Base-by-base conservation (phyloP, 2,329 filamentous ascomycete species). In the Botrytis byssoidea region DNA sequence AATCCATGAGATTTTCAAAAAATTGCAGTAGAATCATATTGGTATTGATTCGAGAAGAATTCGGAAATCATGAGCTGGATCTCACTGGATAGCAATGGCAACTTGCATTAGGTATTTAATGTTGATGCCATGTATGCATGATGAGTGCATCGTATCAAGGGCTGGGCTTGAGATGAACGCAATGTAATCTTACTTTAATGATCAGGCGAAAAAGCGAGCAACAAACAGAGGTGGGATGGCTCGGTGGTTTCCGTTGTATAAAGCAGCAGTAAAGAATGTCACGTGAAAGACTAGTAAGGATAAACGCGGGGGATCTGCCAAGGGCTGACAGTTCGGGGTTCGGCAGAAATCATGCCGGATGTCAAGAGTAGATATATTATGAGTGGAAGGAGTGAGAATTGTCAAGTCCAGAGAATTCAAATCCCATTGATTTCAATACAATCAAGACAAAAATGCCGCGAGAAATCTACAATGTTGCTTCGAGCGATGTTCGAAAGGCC, bases 401-500 rank as follows among this genome's bases (percentile, higher is more conserved):
- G n/a, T 67, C 22, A 20, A 51, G 8, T 57, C 6, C 55, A 25
- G 5, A 22, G 22, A 42, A 6, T 20, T 14, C 35, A 69, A 57
- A 42, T 22, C 66, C 14, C n/a, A 57, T 25, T 14, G 22, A 42
- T 0, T 63, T 16, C 29, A 57, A 59, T 37, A 7, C 7, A 51
- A 64, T 37, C 25, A 1, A 37, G 18, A 40, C 42, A 1, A 64
- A 71, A 40, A 76, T 76, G 75, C 69, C 75, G 32, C 68, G 63
- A 51, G 64, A 71, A 46, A 46, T 60, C 4, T 42, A 86, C 75
- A 85, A 85, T 69, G 81, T 88, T 80, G 83, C 84, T 74, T 81
- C 85, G 32, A 81, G 80, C 75, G 83, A 87, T 73, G 81, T 88
- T 74, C 86, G 88, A 79, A 81, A 81, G 76, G 85, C 72, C 16